Evolutionary conservation across 306 rosid genomes (phyloP), one percentile per base, ranked within the genome.

Genomic region (Pyrus communis): DNA sequence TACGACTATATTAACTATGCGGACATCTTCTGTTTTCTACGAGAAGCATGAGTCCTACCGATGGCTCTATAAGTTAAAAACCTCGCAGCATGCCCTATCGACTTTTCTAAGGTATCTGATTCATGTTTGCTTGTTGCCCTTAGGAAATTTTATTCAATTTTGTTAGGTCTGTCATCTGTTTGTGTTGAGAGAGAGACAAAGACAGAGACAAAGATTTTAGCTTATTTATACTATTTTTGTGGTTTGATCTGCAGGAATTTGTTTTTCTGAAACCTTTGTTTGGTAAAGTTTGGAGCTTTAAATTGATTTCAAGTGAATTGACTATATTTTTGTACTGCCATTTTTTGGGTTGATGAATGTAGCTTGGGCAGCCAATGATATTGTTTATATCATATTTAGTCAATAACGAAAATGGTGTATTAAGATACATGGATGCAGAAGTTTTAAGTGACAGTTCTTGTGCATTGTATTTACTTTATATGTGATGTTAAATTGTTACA

Each of bases 21-120:
- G 27, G 27, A 30, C 33, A 5, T 30, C 5, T 4, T 30, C 4
- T 30, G 5, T 4, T 30, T 30, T 4, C 33, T 30, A 30, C 33
- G 33, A 30, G 5, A 30, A 30, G 5, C 5, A 30, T 4, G 5
- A 30, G 33, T 30, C 33, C 5, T 0, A 4, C 5, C 33, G 5
- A 30, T 30, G 5, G 0, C 5, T 30, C 5, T 30, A 30, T 30
- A 30, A 30, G 33, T 30, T 30, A 30, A 30, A 30, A 30, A 30
- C 33, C 5, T 30, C 33, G 5, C 0, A 30, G 4, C 33, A 4
- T 1, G 1, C 33, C 33, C 0, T 42, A 85, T 89, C 61, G 98
- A 95, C 81, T 81, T 92, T 74, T 92, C 98, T 51, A 92, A 84
- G 97, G 98, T 95, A 77, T 65, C 58, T 64, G 18, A 40, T 73